These are phyloP conservation scores for Phytophthora ohioensis DNA, from an alignment of 352 stramenopile species.

Conservation along the genomic window DNA sequence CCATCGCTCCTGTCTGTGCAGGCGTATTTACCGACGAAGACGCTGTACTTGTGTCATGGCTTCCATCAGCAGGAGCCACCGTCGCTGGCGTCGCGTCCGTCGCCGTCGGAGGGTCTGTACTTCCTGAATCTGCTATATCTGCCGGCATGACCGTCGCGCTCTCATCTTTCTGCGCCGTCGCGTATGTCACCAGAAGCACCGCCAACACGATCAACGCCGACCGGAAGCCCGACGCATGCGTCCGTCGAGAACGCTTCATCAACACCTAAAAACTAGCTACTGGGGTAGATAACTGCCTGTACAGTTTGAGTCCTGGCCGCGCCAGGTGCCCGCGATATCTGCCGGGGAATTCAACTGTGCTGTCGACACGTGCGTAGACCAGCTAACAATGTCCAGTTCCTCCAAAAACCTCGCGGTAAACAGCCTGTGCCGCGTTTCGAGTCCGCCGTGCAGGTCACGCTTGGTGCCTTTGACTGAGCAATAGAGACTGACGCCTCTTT, in stretches of 20 bases:
- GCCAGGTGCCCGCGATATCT: slow-evolving; percentile 23
- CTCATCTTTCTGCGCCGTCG: slow-evolving; percentile 23
- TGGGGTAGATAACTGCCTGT: slow-evolving; percentile 14
- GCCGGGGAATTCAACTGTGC: slow-evolving; percentile 9
- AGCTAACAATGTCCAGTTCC: slow-evolving; percentile 37
- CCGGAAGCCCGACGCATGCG: slow-evolving; percentile 13
- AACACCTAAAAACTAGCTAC: slow-evolving; percentile 13
- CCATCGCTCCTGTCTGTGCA: slow-evolving; percentile 1
- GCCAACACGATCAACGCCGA: slow-evolving; percentile 19
- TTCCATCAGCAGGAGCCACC: slow-evolving; percentile 26
- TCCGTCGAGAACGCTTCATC: slow-evolving; percentile 33
- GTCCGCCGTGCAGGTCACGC: slow-evolving; percentile 11
- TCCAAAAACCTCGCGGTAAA: slow-evolving; percentile 26
- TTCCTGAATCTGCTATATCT: slow-evolving; percentile 10
- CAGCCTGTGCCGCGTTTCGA: slow-evolving; percentile 22
- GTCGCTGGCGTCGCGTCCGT: slow-evolving; percentile 22
- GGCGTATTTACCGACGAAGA: slow-evolving; percentile 9
- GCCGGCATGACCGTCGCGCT: slow-evolving; percentile 18
- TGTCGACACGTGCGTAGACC: slow-evolving; percentile 7
- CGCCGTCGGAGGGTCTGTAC: slow-evolving; percentile 10
- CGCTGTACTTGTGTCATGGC: slow-evolving; percentile 1
- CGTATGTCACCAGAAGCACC: slow-evolving; percentile 20
- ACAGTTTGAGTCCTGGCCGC: slow-evolving; percentile 27
- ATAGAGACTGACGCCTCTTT: slow-evolving; percentile 39
- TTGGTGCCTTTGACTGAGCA: slow-evolving; percentile 18